Base-by-base conservation (phyloP, 495 filamentous ascomycete genomes). In the Penicillium canariense region DNA sequence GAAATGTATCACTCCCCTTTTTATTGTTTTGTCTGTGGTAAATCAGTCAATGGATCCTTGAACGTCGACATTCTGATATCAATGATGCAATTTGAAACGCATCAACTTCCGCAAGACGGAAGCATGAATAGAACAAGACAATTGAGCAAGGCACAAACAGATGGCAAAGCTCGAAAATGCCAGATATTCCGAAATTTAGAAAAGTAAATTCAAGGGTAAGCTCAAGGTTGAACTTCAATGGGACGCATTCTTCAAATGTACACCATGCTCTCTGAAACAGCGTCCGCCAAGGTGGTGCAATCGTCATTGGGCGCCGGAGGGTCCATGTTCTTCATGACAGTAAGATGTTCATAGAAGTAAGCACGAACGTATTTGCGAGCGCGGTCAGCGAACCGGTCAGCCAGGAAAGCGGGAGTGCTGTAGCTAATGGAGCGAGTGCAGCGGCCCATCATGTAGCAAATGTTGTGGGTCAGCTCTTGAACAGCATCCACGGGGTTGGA, bases 391-490 rank as follows among this genome's bases (percentile, higher is more conserved):
- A 87, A 77, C n/a, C 87, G 68, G 61, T 93, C 89, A 5, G 89
- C 88, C 55, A 91, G 89, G 58, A 70, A 72, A 10, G 88, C 89
- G 0, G 89, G 88, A 5, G 89, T 88, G 42, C 82, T 85, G 44
- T 89, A 78, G 50, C 81, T 85, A 28, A 94, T 85, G 0, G 87
- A 84, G 57, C 84, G 87, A 26, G 89, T 93, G 11, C 88, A 87
- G 26, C 89, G 86, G 10, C 84, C 86, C 58, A 83, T 93, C 22
- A 86, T 68, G 64, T 89, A 90, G 56, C 84, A 89, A 66, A 93
- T 78, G 54, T 85, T 83, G 57, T 88, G 82, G 0, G 87, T 91
- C 15, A 87, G 59, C 30, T 76, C 71, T 59, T 87, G 79, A 0
- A 88, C 68, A 25, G 65, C 61, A 60, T 87, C 75, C 3, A 80